phyloP scores from a whole-genome alignment of 2,329 filamentous ascomycete genomes.

The Aureobasidium sp. region DNA sequence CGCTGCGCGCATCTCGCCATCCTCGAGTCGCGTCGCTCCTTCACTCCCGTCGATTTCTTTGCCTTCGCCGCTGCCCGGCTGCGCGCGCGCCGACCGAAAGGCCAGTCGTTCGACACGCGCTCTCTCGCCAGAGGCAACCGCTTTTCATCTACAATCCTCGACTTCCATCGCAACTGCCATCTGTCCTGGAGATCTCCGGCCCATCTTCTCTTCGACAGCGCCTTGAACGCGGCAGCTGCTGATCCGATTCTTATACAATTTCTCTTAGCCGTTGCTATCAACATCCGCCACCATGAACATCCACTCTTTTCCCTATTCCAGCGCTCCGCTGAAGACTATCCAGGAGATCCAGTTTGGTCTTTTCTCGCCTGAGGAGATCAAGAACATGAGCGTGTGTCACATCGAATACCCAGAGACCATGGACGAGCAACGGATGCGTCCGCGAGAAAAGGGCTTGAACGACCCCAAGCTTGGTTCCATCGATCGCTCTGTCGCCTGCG shows the following conservation, averaged over 20 bases:
- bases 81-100: conserved; percentile 9
- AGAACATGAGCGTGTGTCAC: conserved; percentile 94
- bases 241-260: background rate
- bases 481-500: conserved; percentile 90
- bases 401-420: conserved; percentile 99
- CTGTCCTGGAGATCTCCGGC: background rate
- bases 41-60: background rate
- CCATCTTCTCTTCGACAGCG: background rate
- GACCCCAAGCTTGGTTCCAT: conserved; percentile 95
- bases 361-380: conserved; percentile 96
- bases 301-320: conserved; percentile 83
- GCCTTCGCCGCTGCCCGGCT: conserved; percentile 5
- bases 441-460: conserved; percentile 85
- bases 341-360: conserved; percentile 99
- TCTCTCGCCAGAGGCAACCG: background rate
- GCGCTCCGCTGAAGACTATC: conserved; percentile 92
- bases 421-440: conserved; percentile 89
- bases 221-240: background rate
- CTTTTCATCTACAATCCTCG: background rate
- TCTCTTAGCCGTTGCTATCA: conserved; percentile 8
- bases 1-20: background rate
- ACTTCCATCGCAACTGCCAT: background rate
- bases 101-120: conserved; percentile 11
- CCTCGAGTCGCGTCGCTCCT: background rate
- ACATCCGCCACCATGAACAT: conserved; percentile 69